Evolutionary conservation across 208 protist genomes (phyloP).

Genomic region (Tritrichomonas musculus): DNA sequence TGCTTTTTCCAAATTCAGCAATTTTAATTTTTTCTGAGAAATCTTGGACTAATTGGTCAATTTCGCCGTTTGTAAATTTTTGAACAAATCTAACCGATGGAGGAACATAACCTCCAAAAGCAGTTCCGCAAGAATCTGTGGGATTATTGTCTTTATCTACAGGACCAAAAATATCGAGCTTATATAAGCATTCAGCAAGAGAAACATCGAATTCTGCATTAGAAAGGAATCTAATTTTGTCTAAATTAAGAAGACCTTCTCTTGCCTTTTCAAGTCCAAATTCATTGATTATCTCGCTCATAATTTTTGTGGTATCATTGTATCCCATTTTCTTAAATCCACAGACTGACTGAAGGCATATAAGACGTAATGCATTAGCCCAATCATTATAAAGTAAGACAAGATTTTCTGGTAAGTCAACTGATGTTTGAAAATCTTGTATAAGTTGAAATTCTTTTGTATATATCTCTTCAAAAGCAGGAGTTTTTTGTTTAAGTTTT

Average conservation of each 20-base stretch:
- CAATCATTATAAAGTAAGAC: slow-evolving; percentile 25
- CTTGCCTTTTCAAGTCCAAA: background rate
- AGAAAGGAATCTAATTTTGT: background rate
- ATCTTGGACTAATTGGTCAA: no score
- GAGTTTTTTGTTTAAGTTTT: no score
- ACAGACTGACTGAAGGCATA: background rate
- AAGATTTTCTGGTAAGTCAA: background rate
- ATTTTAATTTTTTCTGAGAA: background rate
- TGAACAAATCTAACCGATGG: background rate
- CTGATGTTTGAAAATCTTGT: no score
- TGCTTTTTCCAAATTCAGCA: background rate
- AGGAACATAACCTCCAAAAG: background rate
- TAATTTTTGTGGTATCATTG: background rate
- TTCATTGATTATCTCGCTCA: background rate
- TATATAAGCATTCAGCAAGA: no score
- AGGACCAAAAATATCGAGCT: no score
- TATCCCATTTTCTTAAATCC: background rate
- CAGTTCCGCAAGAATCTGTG: no score
- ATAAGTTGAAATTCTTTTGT: no score
- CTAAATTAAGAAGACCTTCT: background rate
- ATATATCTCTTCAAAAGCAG: no score
- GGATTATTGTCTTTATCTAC: no score
- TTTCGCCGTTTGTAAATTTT: background rate
- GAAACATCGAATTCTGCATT: no score
- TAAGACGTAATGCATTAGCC: background rate